Base-by-base conservation (phyloP, 2,329 filamentous ascomycete genomes). In the Gaeumannomyces sp. region DNA sequence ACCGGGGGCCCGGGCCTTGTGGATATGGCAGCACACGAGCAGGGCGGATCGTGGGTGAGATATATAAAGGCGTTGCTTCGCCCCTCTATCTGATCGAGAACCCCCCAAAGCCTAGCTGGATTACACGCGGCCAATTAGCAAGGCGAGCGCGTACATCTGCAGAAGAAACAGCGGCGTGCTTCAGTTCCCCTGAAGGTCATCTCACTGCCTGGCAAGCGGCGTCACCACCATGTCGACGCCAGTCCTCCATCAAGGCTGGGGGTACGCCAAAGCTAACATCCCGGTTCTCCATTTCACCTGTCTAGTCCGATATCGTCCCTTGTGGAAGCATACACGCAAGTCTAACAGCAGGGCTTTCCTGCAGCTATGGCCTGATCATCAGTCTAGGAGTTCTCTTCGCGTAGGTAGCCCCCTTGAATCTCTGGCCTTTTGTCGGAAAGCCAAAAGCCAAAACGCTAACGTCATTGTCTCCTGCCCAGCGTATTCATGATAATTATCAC, bases 331-430 rank as follows among this genome's bases (percentile, higher is more conserved):
- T 50, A 50, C 38, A 50, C 38, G 38, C 38, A 50, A 50, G 16
- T 1, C 38, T 50, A 7, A 50, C 16, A 22, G 6, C 6, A 22
- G 5, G 38, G 19, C 3, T 50, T 8, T 22, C 84, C 64, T 89
- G 87, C 68, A 90, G 91, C 71, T 93, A 93, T 83, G 90, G 89
- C 72, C 87, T 93, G 69, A 85, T 93, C 63, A 77, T 93, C 38
- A 90, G 90, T 22, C 76, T 93, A 19, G 90, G 91, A 27, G 86
- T 90, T 70, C 82, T 85, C 33, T 93, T 93, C 38, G 38, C 38
- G 16, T 50, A 50, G 22, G 38, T 16, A 2, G 16, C 16, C 76
- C 88, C 90, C 57, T 78, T 92, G 66, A 73, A 73, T 64, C 76
- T 76, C 75, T 76, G 31, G 8, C 31, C 31, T 10, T n/a, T 19